Evolutionary conservation across 163 green algal genomes (phyloP).

Genomic region (Coccomyxa subellipsoidea): DNA sequence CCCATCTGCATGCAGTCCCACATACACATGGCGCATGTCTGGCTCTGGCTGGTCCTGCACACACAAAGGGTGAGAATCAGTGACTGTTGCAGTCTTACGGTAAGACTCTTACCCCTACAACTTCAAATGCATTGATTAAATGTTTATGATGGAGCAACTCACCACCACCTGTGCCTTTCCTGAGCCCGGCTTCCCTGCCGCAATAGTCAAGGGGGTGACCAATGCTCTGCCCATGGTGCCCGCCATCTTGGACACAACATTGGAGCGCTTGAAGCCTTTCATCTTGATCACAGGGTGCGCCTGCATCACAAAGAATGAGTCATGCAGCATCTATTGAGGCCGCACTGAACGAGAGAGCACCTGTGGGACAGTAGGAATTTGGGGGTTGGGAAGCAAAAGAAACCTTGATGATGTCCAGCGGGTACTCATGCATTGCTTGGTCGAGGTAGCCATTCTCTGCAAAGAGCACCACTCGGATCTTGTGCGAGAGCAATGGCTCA

Average conservation of each 20-base stretch:
- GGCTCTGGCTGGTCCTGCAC: constrained; percentile 19
- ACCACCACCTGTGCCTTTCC: background rate
- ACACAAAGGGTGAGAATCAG: background rate
- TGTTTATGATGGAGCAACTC: background rate
- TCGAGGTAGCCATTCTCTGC: constrained; percentile 21
- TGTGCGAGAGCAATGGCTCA: constrained; percentile 26
- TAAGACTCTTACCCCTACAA: no score
- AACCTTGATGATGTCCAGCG: constrained; percentile 51
- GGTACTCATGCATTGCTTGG: constrained; percentile 39
- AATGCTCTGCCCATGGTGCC: constrained; percentile 14
- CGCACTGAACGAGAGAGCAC: no score
- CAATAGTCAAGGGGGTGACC: background rate
- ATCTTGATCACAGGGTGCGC: constrained; percentile 39
- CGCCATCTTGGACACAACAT: constrained; percentile 25
- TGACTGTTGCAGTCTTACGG: no score
- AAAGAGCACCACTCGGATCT: constrained; percentile 27
- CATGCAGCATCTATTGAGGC: background rate
- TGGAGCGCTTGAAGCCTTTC: constrained; percentile 11
- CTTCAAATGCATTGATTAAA: background rate
- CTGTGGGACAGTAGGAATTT: no score
- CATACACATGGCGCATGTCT: constrained; percentile 32
- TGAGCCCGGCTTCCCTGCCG: background rate
- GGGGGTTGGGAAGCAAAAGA: background rate
- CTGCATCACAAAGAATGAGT: constrained; percentile 5
- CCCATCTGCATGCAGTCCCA: constrained; percentile 45